Conservation (phyloP, 306 rosid genomes). For the Cucumis sativus region Cucumber_9930_V3 NC_026658.2:20524001-20524500, state of each 20-base stretch:
- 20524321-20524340: background rate
- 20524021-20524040: background rate
- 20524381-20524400: slow-evolving; percentile 93
- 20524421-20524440: slow-evolving; percentile 71
- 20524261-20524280: slow-evolving; percentile 27
- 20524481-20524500: background rate
- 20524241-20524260: slow-evolving; percentile 85
- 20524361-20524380: slow-evolving; percentile 54
- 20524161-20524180: background rate
- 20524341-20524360: background rate
- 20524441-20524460: slow-evolving; percentile 96
- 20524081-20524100: background rate
- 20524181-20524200: background rate
- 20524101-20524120: background rate
- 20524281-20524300: slow-evolving; percentile 2
- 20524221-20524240: slow-evolving; percentile 79
- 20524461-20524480: slow-evolving; percentile 33
- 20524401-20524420: slow-evolving; percentile 72
- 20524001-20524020: background rate
- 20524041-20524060: background rate
- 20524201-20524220: slow-evolving; percentile 87
- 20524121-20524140: background rate
- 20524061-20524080: background rate
- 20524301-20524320: background rate
- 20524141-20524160: background rate